Percentiles rank a stretch among this genome's conserved stretches.
phyloP scores from a whole-genome alignment of 371 early-diverging fungal genomes.

The Mucor sp. region DNA sequence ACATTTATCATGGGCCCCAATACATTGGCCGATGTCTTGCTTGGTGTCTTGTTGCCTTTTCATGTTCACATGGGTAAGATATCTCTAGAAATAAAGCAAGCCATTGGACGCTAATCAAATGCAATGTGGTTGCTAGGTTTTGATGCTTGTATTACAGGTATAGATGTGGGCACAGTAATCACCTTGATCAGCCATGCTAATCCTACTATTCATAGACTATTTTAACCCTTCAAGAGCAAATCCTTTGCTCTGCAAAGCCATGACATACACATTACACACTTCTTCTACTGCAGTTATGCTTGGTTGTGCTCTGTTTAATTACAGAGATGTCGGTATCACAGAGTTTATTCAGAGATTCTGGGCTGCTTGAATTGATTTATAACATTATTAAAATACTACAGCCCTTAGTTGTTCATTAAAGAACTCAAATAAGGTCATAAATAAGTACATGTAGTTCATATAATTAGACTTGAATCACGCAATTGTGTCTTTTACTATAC shows the following conservation, averaged over 20 bases:
- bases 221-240: neutral
- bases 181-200: neutral
- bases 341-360: neutral
- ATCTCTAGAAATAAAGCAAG: neutral
- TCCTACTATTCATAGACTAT: neutral
- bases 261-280: neutral
- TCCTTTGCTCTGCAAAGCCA: neutral
- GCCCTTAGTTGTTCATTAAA: too few species aligned
- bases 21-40: slow-evolving; percentile 79
- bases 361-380: neutral
- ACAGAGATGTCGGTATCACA: neutral
- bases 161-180: neutral
- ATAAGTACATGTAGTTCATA: too few species aligned
- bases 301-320: neutral
- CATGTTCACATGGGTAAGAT: slow-evolving; percentile 78
- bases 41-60: slow-evolving; percentile 85
- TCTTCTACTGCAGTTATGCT: neutral
- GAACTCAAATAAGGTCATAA: too few species aligned
- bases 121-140: neutral
- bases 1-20: slow-evolving; percentile 76
- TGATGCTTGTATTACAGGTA: slow-evolving; percentile 1
- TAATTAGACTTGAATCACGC: too few species aligned
- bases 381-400: too few species aligned
- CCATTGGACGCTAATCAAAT: neutral
- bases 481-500: too few species aligned